Evolutionary conservation across 1,139 yeast species (phyloP).

Genomic region (Magnusiomyces suaveolens): DNA sequence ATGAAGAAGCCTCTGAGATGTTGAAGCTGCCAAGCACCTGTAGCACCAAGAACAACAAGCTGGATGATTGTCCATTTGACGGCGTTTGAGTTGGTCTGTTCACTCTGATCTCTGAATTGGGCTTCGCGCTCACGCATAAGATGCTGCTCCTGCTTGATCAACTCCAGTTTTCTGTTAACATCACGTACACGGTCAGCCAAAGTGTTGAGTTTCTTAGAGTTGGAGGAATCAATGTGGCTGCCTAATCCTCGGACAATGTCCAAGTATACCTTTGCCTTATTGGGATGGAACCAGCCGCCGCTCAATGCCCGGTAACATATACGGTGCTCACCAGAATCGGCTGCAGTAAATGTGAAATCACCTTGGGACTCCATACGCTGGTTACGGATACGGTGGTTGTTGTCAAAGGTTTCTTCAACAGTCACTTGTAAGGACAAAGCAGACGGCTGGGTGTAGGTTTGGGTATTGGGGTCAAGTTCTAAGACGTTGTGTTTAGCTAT

Average conservation of each 20-base stretch:
- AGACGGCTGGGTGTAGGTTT: conserved; percentile 39
- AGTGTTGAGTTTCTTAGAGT: conserved; percentile 39
- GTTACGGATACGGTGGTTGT: conserved; percentile 57
- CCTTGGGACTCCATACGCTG: conserved; percentile 53
- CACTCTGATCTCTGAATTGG: conserved; percentile 56
- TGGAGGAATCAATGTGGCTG: conserved; percentile 42
- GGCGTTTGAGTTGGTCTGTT: conserved; percentile 54
- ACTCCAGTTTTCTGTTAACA: conserved; percentile 46
- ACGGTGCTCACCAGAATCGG: conserved; percentile 64
- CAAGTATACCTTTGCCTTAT: conserved; percentile 40
- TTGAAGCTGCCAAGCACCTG: conserved; percentile 61
- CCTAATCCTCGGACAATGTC: conserved; percentile 48
- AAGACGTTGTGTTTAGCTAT: conserved; percentile 45
- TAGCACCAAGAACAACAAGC: conserved; percentile 43
- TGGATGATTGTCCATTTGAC: conserved; percentile 59
- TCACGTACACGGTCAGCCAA: conserved; percentile 47
- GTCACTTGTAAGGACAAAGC: conserved; percentile 42
- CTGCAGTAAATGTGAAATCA: conserved; percentile 58
- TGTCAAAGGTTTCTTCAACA: conserved; percentile 56
- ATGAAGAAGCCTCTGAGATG: conserved; percentile 56
- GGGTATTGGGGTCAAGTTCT: conserved; percentile 40
- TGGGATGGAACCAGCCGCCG: conserved; percentile 48
- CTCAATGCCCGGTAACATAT: conserved; percentile 60
- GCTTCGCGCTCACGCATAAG: conserved; percentile 65
- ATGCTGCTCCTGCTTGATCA: conserved; percentile 54